These are phyloP conservation scores for Fusarium pseudocircinatum DNA, from an alignment of 2,329 filamentous ascomycete genomes.

Conservation along the genomic window DNA sequence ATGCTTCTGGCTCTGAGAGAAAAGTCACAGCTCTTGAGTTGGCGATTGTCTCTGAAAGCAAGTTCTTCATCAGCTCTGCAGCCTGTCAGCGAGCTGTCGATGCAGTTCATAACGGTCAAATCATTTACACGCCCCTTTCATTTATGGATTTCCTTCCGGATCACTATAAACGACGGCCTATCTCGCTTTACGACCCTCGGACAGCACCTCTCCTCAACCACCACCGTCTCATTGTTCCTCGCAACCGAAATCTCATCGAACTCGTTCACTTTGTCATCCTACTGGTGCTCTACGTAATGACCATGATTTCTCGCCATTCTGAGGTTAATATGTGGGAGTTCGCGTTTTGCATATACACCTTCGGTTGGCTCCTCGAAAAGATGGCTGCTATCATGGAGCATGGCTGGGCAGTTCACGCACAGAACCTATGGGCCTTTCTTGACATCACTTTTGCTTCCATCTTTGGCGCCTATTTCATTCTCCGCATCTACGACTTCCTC, in stretches of 20 bases:
- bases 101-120: constrained; percentile 73
- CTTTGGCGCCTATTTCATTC: constrained; percentile 68
- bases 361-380: constrained; percentile 75
- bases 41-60: constrained; percentile 77
- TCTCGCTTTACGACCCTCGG: constrained; percentile 74
- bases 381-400: constrained; percentile 74
- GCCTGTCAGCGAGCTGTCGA: constrained; percentile 77
- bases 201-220: constrained; percentile 75
- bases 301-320: constrained; percentile 67
- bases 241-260: constrained; percentile 73
- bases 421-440: constrained; percentile 79
- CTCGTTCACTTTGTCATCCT: constrained; percentile 72
- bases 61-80: constrained; percentile 71
- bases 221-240: constrained; percentile 75
- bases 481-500: constrained; percentile 66
- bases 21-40: constrained; percentile 76
- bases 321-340: constrained; percentile 63
- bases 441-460: constrained; percentile 75
- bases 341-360: constrained; percentile 70
- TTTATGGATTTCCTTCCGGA: constrained; percentile 80
- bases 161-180: constrained; percentile 76
- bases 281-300: constrained; percentile 68
- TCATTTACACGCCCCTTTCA: constrained; percentile 75
- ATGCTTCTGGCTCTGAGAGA: constrained; percentile 54
- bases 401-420: constrained; percentile 73